Conservation (phyloP, 331 rosid species). For the Erythrophleum ivorense region DNA sequence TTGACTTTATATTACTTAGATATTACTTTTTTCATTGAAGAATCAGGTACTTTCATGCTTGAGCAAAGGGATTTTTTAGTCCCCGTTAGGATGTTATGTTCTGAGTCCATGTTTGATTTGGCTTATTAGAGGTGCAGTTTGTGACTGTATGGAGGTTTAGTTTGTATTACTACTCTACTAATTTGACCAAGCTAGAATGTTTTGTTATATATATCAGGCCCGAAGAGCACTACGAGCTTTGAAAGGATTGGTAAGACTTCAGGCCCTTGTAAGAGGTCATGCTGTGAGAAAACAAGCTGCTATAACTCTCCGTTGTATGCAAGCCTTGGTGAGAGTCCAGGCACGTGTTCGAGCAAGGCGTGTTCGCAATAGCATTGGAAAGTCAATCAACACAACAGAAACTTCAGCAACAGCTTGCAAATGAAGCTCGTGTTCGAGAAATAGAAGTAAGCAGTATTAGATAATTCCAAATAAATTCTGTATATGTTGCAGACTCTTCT, state of each 20-base stretch:
- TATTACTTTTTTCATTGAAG: neutral
- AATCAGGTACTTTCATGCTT: neutral
- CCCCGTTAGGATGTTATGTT: conserved; percentile 9
- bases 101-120: conserved; percentile 14
- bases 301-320: conserved; percentile 98
- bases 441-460: conserved; percentile 75
- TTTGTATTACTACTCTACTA: conserved; percentile 8
- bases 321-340: conserved; percentile 99
- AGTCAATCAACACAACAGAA: conserved; percentile 71
- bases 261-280: conserved; percentile 99
- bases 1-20: neutral
- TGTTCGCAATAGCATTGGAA: conserved; percentile 91
- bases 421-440: conserved; percentile 82
- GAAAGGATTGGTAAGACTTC: conserved; percentile 98
- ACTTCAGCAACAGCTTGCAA: conserved; percentile 77
- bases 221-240: conserved; percentile 95
- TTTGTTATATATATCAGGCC: conserved; percentile 63
- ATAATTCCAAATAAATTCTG: neutral
- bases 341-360: conserved; percentile 99
- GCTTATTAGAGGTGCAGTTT: conserved; percentile 28
- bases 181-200: conserved; percentile 23
- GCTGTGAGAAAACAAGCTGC: conserved; percentile 99
- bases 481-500: conserved; percentile 3
- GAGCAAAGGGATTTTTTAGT: neutral
- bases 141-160: neutral